Evolutionary conservation across 495 filamentous ascomycete species (phyloP).

Genomic region (Xylaria acuta): DNA sequence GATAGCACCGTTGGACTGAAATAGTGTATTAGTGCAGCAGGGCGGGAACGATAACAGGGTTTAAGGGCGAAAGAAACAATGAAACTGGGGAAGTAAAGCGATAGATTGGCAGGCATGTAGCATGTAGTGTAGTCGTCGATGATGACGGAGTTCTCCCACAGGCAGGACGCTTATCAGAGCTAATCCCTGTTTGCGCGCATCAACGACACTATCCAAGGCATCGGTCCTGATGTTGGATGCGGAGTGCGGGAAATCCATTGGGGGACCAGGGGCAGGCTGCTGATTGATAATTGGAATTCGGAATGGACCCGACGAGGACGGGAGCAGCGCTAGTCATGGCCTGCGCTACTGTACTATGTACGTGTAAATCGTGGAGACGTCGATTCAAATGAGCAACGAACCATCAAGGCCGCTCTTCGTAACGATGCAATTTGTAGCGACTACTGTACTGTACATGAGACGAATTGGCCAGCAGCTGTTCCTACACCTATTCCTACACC

Average conservation of each 20-base stretch:
- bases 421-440: not conserved
- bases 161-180: slow-evolving; percentile 7
- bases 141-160: slow-evolving; percentile 11
- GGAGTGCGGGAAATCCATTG: slow-evolving; percentile 5
- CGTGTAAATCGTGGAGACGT: not conserved
- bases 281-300: slow-evolving; percentile 11
- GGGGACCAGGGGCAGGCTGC: not conserved
- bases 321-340: not conserved
- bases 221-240: not conserved
- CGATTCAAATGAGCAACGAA: not conserved
- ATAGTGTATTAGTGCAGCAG: not conserved
- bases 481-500: not conserved
- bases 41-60: not conserved
- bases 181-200: slow-evolving; percentile 13
- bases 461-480: not conserved
- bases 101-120: not conserved
- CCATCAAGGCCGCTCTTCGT: not conserved
- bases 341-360: too few species aligned
- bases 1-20: not conserved
- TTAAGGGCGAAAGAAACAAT: not conserved
- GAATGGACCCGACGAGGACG: not conserved
- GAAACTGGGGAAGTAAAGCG: slow-evolving; percentile 1
- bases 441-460: not conserved
- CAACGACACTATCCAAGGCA: not conserved
- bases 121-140: not conserved